Conservation (phyloP, 2,329 filamentous ascomycete species). For the Sporothrix variecibatus region DNA sequence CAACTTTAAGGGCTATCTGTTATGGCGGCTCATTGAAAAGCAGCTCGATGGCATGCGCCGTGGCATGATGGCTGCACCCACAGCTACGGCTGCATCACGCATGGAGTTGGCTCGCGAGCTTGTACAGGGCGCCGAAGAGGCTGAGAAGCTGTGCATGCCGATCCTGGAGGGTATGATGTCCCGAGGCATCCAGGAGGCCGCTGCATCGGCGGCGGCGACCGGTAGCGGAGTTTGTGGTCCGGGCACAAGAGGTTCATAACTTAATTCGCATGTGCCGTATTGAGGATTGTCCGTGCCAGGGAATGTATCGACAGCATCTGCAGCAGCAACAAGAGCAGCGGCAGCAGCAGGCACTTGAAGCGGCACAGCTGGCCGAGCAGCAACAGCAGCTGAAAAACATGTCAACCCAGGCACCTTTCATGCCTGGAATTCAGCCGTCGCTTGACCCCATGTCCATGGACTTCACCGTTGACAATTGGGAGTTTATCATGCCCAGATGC, state of each 20-base stretch:
- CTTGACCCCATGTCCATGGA: conserved; percentile 15
- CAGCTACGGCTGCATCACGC: conserved; percentile 32
- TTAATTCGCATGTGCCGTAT: conserved; percentile 6
- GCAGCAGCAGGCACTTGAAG: conserved; percentile 10
- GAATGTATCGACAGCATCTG: conserved; percentile 12
- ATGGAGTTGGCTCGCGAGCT: conserved; percentile 17
- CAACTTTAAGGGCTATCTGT: conserved; percentile 55
- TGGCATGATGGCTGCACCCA: conserved; percentile 40
- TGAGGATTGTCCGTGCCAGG: conserved; percentile 22
- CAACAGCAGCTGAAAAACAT: conserved; percentile 7
- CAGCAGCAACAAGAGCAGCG: conserved; percentile 17
- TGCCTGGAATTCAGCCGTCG: conserved; percentile 3
- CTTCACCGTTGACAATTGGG: conserved; percentile 43
- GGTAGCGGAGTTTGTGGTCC: not conserved
- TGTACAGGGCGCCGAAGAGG: conserved; percentile 27
- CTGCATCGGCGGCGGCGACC: conserved; percentile 24
- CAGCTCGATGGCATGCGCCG: conserved; percentile 47
- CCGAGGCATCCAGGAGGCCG: not conserved
- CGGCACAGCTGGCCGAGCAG: conserved; percentile 4
- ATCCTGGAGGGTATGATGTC: conserved; percentile 33
- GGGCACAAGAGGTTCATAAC: not conserved
- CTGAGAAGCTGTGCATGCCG: conserved; percentile 32
- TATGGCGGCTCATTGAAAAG: conserved; percentile 42
- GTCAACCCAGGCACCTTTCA: not conserved
- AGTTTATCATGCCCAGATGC: conserved; percentile 43